Evolutionary conservation across 176 grass and related monocot species (phyloP).

Genomic region (Tillandsia leiboldiana): DNA sequence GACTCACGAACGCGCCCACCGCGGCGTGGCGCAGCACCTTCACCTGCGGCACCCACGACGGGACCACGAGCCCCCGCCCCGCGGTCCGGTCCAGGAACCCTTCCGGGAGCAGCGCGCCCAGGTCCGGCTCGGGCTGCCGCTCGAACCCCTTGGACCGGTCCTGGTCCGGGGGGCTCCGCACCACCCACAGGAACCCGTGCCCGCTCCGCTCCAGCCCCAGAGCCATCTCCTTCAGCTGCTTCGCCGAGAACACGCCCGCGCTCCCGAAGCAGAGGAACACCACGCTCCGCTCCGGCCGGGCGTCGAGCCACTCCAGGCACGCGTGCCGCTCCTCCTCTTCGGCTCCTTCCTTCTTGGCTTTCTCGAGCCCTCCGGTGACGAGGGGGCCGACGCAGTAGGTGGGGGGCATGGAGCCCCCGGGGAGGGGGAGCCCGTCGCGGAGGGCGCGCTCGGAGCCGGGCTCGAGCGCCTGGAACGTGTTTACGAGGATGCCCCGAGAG

Average conservation of each 20-base stretch:
- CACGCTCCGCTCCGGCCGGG: slow-evolving; percentile 10
- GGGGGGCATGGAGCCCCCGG: slow-evolving; percentile 16
- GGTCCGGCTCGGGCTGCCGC: slow-evolving; percentile 6
- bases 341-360: slow-evolving; percentile 11
- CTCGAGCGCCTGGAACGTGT: slow-evolving; percentile 49
- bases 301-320: slow-evolving; percentile 19
- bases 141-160: neutral
- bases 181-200: slow-evolving; percentile 24
- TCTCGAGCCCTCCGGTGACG: slow-evolving; percentile 10
- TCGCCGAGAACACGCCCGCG: slow-evolving; percentile 6
- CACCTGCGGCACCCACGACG: slow-evolving; percentile 33
- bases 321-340: neutral
- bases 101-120: slow-evolving; percentile 17
- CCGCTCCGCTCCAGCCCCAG: slow-evolving; percentile 16
- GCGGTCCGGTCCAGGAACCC: slow-evolving; percentile 25
- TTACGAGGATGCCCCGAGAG: slow-evolving; percentile 32
- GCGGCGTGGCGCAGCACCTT: slow-evolving; percentile 19
- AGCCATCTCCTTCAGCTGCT: slow-evolving; percentile 22
- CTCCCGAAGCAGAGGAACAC: slow-evolving; percentile 25
- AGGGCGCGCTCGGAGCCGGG: slow-evolving; percentile 19
- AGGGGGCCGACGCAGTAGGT: slow-evolving; percentile 50
- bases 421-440: slow-evolving; percentile 12
- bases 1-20: slow-evolving; percentile 24
- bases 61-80: slow-evolving; percentile 16
- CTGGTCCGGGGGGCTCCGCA: neutral